Evolutionary conservation across 148 eudicot genomes (phyloP).

Genomic region (Amaranthus hypochondriacus): DNA sequence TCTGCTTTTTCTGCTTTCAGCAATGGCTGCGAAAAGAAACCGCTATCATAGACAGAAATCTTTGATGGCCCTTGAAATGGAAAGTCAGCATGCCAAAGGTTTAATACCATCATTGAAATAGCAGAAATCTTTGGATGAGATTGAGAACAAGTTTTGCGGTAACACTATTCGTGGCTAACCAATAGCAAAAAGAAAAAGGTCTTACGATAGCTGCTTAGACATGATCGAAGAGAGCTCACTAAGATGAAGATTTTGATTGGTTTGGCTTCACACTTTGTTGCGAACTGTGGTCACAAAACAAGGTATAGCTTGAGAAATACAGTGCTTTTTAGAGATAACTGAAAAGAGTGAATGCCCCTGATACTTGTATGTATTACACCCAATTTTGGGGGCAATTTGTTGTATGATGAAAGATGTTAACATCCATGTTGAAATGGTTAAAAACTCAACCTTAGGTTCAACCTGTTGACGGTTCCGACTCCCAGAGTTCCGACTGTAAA

Average conservation of each 20-base stretch:
- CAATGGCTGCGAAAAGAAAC: constrained; percentile 87
- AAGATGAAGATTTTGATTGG: constrained; percentile 16
- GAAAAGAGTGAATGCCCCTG: constrained; percentile 21
- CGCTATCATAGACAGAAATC: constrained; percentile 88
- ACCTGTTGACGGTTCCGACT: constrained; percentile 24
- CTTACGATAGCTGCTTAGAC: constrained; percentile 9
- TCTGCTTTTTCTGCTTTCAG: constrained; percentile 31
- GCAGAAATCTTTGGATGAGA: constrained; percentile 7
- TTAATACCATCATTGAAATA: constrained; percentile 50
- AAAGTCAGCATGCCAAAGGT: constrained; percentile 97
- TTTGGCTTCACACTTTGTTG: constrained; percentile 24
- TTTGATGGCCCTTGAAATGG: constrained; percentile 88
- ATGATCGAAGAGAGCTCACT: constrained; percentile 15
- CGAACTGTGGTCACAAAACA: constrained; percentile 13
- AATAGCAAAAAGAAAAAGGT: neutral
- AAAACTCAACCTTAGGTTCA: constrained; percentile 8
- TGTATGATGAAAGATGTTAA: constrained; percentile 16
- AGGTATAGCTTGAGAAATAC: constrained; percentile 10
- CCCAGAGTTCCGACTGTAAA: neutral
- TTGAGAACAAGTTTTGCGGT: constrained; percentile 17
- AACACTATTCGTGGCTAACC: neutral
- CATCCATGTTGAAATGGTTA: constrained; percentile 15
- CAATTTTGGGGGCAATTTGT: constrained; percentile 8
- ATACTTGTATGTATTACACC: constrained; percentile 9
- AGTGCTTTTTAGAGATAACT: constrained; percentile 18